Evolutionary conservation across 805 yeast genomes (phyloP), one percentile per base, ranked within the genome.

Genomic region (Candida orba): DNA sequence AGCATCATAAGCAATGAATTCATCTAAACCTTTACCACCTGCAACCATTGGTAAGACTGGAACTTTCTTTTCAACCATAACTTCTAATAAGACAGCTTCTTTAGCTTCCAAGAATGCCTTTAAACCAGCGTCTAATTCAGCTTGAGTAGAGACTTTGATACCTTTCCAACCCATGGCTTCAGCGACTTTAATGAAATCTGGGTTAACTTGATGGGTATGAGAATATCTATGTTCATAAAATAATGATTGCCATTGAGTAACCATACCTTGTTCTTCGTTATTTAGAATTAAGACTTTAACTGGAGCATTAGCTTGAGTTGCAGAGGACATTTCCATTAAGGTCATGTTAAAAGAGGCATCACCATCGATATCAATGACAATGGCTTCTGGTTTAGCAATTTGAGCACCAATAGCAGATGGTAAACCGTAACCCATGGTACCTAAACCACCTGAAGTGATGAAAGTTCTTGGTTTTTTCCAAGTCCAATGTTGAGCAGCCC

Each of bases 281-380:
- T 93, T 93, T 62, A 93, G 73, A 44, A 93, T 81, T 64, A 88
- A 74, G 48, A 87, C 77, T 73, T 93, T 93, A 52, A 93, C 83
- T 45, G 96, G 96, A 40, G 95, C 83, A 49, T 74, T 75, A 48
- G 91, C 95, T 73, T 93, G 98, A 37, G 88, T 95, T 24, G 98
- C 99, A 34, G 95, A 82, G 20, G 91, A 77, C 62, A 93, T 73
- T 73, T 93, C 99, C 66, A 81, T 85, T 51, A 93, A 73, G 22
- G 99, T 89, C 99, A 93, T 93, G 73, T 85, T 87, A 76, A 93
- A 93, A n/a, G 96, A 87, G 18, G 98, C 99, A 66, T 93, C 99
- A 58, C 99, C 99, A 65, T 93, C 99, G 56, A 93, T 88, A 62
- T 93, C 99, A 58, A 93, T 87, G 53, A 93, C 98, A 52, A 85